Base-by-base conservation (phyloP, 73 alveolate genomes). In the Breviolum minutum region DNA sequence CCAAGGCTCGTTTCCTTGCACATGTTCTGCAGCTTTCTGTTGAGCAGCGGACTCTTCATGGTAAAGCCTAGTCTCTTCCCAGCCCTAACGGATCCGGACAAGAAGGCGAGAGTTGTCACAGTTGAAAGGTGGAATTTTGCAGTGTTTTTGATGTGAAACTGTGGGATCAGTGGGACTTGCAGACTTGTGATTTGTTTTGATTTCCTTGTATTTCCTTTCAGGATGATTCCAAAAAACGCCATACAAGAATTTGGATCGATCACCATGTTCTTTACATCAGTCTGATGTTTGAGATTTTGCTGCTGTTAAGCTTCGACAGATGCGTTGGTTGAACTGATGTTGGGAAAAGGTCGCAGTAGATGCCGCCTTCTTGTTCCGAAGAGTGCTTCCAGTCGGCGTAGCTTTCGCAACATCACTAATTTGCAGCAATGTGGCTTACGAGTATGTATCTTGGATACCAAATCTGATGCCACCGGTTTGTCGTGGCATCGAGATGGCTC, bases 31-130 rank as follows among this genome's bases (percentile, higher is more conserved):
- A 71, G 98, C 90, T 92, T 90, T 0, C n/a, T 92, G 61, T 69
- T 92, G 54, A 61, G 98, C 90, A 32, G 82, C 22, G 63, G n/a
- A 63, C 91, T 92, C n/a, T 81, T 26, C 91, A 13, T 76, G 69
- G 74, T 68, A 30, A 61, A 27, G 73, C 98, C 98, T 80, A 54
- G 81, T 64, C 90, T 92, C 80, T 92, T 92, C 80, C 89, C 98
- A 30, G 98, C 98, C 54, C 98, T 92, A 19, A 92, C 91, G 69
- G 98, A 92, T 26, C 90, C 98, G 26, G 90, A 92, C 62, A 73
- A 92, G 91, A 92, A 92, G 98, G 98, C 70, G n/a, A 68, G 77
- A 14, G 24, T 68, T 68, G 77, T 68, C 54, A 68, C 77, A 68
- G 77, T 22, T 14, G 77, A 14, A 68, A 4, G 17, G 77, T 22